Evolutionary conservation across 2,329 filamentous ascomycete species (phyloP).

Genomic region (Ustulina deusta): DNA sequence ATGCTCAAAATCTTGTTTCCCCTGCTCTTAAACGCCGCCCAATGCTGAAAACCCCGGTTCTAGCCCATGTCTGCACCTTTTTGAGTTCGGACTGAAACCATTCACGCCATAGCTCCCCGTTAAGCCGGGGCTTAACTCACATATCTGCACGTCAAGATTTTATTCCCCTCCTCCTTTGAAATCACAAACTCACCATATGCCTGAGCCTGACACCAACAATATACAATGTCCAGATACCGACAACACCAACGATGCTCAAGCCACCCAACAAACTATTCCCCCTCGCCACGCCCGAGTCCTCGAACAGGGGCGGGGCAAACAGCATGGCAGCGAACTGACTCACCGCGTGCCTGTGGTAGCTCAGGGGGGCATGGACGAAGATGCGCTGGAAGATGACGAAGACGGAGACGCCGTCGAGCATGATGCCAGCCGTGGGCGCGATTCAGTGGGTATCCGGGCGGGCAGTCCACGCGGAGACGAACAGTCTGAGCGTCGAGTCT

Average conservation of each 20-base stretch:
- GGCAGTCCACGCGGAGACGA: slow-evolving; percentile 71
- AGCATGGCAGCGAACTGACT: slow-evolving; percentile 70
- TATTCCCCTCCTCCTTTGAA: slow-evolving; percentile 39
- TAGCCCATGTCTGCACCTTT: too few species aligned
- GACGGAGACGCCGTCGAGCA: slow-evolving; percentile 56
- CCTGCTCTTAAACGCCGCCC: background rate
- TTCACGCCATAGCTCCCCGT: background rate
- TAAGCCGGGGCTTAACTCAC: background rate
- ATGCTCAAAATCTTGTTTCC: background rate
- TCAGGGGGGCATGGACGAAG: slow-evolving; percentile 69
- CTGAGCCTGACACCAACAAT: slow-evolving; percentile 67
- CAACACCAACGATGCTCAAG: slow-evolving; percentile 63
- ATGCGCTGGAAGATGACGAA: slow-evolving; percentile 65
- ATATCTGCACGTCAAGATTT: background rate
- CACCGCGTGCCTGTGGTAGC: slow-evolving; percentile 68
- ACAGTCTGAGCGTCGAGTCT: slow-evolving; percentile 70
- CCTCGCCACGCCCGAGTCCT: slow-evolving; percentile 64
- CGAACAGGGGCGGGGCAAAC: slow-evolving; percentile 70
- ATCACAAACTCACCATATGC: slow-evolving; percentile 67
- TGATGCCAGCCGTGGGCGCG: slow-evolving; percentile 68
- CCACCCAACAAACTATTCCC: slow-evolving; percentile 62
- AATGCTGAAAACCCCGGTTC: background rate
- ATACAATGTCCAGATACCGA: slow-evolving; percentile 71
- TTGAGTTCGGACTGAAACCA: background rate
- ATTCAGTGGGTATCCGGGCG: slow-evolving; percentile 65